phyloP scores from a whole-genome alignment of 805 yeast genomes.

The Wickerhamiella occidentalis region DNA sequence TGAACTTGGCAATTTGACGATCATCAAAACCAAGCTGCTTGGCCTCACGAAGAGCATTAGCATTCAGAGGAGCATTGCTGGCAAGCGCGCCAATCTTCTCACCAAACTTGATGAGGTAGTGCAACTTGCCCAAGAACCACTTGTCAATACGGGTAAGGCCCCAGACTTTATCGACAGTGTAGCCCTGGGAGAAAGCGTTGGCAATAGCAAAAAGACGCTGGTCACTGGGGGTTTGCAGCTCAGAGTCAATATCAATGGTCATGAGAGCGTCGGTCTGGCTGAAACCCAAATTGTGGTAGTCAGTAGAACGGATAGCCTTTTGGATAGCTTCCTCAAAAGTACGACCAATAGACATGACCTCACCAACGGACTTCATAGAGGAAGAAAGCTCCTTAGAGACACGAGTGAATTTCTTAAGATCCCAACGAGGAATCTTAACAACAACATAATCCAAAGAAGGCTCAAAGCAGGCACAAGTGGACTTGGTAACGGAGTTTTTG shows the following conservation, averaged over 20 bases:
- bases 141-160: slow-evolving; percentile 81
- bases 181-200: slow-evolving; percentile 79
- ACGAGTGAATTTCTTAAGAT: slow-evolving; percentile 85
- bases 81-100: slow-evolving; percentile 27
- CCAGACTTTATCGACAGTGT: slow-evolving; percentile 88
- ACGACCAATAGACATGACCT: slow-evolving; percentile 95
- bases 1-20: slow-evolving; percentile 83
- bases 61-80: slow-evolving; percentile 13
- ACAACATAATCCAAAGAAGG: slow-evolving; percentile 95
- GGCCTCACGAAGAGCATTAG: slow-evolving; percentile 56
- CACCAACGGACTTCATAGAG: slow-evolving; percentile 98
- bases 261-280: slow-evolving; percentile 51
- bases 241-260: slow-evolving; percentile 86
- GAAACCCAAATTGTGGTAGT: slow-evolving; percentile 92
- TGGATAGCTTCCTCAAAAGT: slow-evolving; percentile 97
- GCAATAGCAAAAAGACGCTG: slow-evolving; percentile 94
- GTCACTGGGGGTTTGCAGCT: slow-evolving; percentile 94
- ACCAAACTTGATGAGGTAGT: slow-evolving; percentile 61
- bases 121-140: slow-evolving; percentile 88
- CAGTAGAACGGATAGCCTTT: slow-evolving; percentile 93
- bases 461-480: slow-evolving; percentile 93
- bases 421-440: slow-evolving; percentile 98
- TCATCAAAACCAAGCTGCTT: slow-evolving; percentile 96
- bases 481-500: slow-evolving; percentile 83
- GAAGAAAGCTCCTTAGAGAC: slow-evolving; percentile 81